Base-by-base conservation (phyloP, 208 protist species). In the Trypanosoma conorhini region DNA sequence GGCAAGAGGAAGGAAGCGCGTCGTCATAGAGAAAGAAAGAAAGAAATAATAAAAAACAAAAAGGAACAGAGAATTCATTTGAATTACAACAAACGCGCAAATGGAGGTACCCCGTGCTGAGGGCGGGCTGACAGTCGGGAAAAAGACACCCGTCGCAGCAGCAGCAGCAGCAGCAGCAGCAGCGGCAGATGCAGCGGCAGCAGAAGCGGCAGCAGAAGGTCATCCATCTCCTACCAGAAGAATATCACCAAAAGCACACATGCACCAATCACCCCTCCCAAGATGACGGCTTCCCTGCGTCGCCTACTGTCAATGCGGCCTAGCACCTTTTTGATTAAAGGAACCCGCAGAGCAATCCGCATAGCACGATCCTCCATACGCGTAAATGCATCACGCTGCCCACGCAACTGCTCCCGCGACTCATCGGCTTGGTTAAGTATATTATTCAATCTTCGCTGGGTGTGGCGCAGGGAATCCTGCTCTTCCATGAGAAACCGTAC, bases 401-500 rank as follows among this genome's bases (percentile, higher is more conserved):
- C 51, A 3, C 78, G 85, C 67, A 96, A 68, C 28, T 74, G 76
- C 17, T 79, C 80, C 10, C 83, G 86, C 24, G 86, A 85, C 17
- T 62, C 57, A n/a, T 81, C 79, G 3, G 85, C 89, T 62, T 91
- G 76, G 35, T 86, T 80, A 3, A 96, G 54, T 51, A 96, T 82
- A 24, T 63, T 61, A 48, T 89, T 86, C 28, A 93, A 73, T 24
- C 84, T 80, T 24, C 60, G 69, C 42, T 87, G 77, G 8, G 91
- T 91, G 82, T 93, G 82, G 9, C 83, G 83, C 31, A 96, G 79
- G 3, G 87, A 78, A 5, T 85, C 50, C 67, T 94, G 87, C 82
- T 96, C 91, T 57, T 86, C 79, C 59, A 91, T 81, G 52, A 96
- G 76, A 28, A 92, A 67, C 24, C 82, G 87, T 62, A 93, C 76